Evolutionary conservation across 2,329 filamentous ascomycete genomes (phyloP).

Genomic region (Trichoderma citrinoviride): DNA sequence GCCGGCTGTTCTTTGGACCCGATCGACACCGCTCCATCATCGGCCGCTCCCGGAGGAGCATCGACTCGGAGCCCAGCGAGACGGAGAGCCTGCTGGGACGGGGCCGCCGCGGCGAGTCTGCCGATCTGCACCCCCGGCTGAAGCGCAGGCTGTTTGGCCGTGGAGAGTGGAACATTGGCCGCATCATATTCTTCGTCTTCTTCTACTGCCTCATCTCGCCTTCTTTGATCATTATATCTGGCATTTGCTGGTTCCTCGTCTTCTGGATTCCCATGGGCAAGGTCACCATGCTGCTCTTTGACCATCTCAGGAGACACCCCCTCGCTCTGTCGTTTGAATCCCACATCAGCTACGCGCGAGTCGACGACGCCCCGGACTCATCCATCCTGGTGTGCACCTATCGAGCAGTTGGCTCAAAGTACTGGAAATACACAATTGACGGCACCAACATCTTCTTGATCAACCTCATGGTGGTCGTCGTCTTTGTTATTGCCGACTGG

Average conservation of each 20-base stretch:
- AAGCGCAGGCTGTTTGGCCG: conserved; percentile 92
- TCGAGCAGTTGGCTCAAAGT: conserved; percentile 86
- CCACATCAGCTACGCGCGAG: conserved; percentile 71
- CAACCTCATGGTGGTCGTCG: conserved; percentile 90
- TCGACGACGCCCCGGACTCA: conserved; percentile 67
- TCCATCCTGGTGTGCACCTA: conserved; percentile 96
- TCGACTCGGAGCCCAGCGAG: conserved; percentile 81
- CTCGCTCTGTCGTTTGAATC: conserved; percentile 91
- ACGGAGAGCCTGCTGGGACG: conserved; percentile 82
- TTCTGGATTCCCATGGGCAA: conserved; percentile 99
- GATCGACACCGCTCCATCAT: conserved; percentile 73
- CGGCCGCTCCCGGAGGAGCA: conserved; percentile 80
- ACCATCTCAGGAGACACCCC: conserved; percentile 89
- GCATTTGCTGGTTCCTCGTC: conserved; percentile 91
- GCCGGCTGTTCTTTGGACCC: conserved; percentile 92
- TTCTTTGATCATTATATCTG: conserved; percentile 78
- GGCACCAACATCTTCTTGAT: conserved; percentile 99
- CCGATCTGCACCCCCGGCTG: conserved; percentile 40
- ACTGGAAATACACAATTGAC: conserved; percentile 99
- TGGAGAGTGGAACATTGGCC: conserved; percentile 91
- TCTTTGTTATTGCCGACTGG: conserved; percentile 94
- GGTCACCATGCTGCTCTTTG: conserved; percentile 82
- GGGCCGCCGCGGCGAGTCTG: conserved; percentile 47
- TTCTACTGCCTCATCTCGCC: conserved; percentile 94
- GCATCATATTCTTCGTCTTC: conserved; percentile 92